A percentile compares a stretch with the other conserved stretches of the same genome.
Evolutionary conservation across 169 alveolate species (phyloP).

Genomic region (Eimeria necatrix): DNA sequence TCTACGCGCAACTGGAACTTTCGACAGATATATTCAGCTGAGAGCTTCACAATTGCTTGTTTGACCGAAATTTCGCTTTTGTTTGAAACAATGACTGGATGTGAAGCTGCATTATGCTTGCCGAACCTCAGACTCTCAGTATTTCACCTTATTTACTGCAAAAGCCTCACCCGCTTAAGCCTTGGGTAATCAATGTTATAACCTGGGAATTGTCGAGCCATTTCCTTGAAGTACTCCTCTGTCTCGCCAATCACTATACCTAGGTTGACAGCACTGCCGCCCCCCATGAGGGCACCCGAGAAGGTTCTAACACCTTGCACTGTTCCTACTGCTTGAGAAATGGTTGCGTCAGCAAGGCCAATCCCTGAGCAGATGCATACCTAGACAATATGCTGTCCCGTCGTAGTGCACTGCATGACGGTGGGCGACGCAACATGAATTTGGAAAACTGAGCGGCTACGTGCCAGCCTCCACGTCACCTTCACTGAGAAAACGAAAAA

Average conservation of each 20-base stretch:
- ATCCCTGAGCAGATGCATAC: constrained; percentile 73
- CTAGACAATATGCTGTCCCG: too few species aligned
- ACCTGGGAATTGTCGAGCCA: constrained; percentile 78
- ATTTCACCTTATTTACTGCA: too few species aligned
- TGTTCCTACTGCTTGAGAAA: constrained; percentile 84
- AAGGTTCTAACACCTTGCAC: constrained; percentile 85
- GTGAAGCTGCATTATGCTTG: background rate
- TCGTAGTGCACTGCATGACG: too few species aligned
- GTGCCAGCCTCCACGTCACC: background rate
- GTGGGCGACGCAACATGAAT: too few species aligned
- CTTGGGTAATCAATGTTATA: constrained; percentile 73
- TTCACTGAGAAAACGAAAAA: background rate
- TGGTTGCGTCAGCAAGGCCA: constrained; percentile 84
- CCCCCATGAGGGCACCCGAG: constrained; percentile 85
- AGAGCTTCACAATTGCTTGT: too few species aligned
- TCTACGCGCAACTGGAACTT: too few species aligned
- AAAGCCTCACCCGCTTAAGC: constrained; percentile 69
- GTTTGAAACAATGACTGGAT: too few species aligned
- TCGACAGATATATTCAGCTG: too few species aligned
- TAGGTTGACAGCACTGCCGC: constrained; percentile 88
- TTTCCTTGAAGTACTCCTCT: constrained; percentile 79
- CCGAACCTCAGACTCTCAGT: too few species aligned
- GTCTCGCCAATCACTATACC: constrained; percentile 86
- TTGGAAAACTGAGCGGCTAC: too few species aligned
- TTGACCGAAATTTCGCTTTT: too few species aligned